These are phyloP conservation scores for Rubus parviflorus DNA, from an alignment of 306 rosid genomes.

Conservation along the genomic window DNA sequence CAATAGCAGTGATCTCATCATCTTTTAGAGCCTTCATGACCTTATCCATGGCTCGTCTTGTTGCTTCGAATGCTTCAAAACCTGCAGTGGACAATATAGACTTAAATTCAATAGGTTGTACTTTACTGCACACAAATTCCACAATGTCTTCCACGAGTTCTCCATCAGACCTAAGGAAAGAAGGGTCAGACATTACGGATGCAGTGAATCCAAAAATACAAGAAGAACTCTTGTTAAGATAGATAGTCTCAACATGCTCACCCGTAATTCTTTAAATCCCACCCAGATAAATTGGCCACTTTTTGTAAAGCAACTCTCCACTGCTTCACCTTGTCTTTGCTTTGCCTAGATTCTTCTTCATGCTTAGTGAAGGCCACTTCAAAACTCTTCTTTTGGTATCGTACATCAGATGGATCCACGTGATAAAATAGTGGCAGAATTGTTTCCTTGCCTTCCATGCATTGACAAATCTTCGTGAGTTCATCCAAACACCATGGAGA, in stretches of 20 bases:
- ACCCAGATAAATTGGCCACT: not conserved
- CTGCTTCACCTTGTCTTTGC: not conserved
- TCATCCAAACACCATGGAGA: not conserved
- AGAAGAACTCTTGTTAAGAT: not conserved
- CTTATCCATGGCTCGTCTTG: not conserved
- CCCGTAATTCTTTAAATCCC: not conserved
- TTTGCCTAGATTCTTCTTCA: not conserved
- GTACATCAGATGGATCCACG: not conserved
- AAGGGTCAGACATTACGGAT: not conserved
- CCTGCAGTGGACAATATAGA: not conserved
- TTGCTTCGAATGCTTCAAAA: not conserved
- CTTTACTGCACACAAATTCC: not conserved
- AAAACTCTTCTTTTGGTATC: not conserved
- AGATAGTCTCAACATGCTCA: not conserved
- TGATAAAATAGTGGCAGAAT: not conserved
- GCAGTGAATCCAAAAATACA: not conserved
- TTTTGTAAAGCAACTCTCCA: not conserved
- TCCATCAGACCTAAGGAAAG: not conserved
- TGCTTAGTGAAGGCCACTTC: not conserved
- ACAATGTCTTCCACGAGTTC: not conserved
- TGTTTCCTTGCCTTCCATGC: not conserved
- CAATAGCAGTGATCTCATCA: not conserved
- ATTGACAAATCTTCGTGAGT: not conserved
- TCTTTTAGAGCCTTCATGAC: not conserved
- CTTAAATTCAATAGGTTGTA: not conserved